phyloP scores from a whole-genome alignment of 148 eudicot genomes.

The Vaccinium darrowii region DNA sequence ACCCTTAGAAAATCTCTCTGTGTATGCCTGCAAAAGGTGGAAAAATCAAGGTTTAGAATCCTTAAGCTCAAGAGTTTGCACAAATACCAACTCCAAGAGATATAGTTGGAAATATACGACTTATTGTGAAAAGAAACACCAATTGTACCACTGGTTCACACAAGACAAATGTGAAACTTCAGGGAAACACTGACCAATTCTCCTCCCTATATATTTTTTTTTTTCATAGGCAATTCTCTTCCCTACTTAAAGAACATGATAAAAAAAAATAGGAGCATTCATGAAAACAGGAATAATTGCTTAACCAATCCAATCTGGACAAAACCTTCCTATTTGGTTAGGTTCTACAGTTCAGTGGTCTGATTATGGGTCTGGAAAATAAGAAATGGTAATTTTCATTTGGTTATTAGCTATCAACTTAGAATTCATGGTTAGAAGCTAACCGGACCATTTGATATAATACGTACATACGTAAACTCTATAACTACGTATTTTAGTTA shows the following conservation, averaged over 20 bases:
- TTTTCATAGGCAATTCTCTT: neutral
- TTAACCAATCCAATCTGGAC: no score
- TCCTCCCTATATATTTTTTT: neutral
- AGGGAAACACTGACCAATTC: neutral
- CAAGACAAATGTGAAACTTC: neutral
- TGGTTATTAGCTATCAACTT: no score
- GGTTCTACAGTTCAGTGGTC: no score
- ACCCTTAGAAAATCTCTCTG: conserved; percentile 20
- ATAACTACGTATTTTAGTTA: no score
- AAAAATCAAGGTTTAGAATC: conserved; percentile 1
- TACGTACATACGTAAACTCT: no score
- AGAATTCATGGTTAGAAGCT: no score
- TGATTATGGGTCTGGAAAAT: no score
- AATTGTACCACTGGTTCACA: neutral
- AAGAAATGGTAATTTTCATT: no score
- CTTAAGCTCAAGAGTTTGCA: neutral
- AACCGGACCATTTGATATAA: no score
- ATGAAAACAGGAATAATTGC: no score
- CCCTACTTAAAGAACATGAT: neutral
- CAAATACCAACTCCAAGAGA: neutral
- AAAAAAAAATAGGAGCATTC: neutral
- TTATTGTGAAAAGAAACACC: neutral
- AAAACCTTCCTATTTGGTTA: no score
- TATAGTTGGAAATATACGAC: neutral
- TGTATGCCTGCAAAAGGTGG: conserved; percentile 27